Percentiles rank a stretch among this genome's conserved stretches.
Evolutionary conservation across 129 eudicot species (phyloP).

Genomic region (Deinandra increscens): DNA sequence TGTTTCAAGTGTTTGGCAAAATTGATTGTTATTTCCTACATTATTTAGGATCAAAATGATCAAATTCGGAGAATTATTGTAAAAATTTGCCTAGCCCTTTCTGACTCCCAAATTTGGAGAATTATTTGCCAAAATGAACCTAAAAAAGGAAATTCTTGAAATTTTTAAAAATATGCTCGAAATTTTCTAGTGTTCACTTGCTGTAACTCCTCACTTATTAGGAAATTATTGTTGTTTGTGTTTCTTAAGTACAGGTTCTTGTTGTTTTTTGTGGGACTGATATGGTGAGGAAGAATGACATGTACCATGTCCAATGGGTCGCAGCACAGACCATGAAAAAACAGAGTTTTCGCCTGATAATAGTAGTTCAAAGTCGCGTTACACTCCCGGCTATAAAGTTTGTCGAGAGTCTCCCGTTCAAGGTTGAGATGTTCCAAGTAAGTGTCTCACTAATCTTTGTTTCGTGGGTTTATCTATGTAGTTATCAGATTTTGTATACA

Average conservation of each 20-base stretch:
- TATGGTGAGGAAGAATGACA: conserved; percentile 51
- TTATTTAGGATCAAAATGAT: conserved; percentile 12
- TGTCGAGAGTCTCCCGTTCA: conserved; percentile 51
- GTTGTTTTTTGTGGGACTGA: conserved; percentile 59
- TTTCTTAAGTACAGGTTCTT: conserved; percentile 50
- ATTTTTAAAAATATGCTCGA: not conserved
- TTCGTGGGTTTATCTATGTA: not conserved
- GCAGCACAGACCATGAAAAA: conserved; percentile 51
- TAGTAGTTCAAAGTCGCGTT: conserved; percentile 59
- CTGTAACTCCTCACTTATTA: not conserved
- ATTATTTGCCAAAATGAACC: too few relatives aligned
- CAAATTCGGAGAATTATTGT: not conserved
- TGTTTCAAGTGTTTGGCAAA: not conserved
- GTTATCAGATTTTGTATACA: not conserved
- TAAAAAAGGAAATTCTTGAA: not conserved
- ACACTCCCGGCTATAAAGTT: conserved; percentile 72
- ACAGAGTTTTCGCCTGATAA: conserved; percentile 58
- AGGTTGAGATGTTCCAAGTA: conserved; percentile 79
- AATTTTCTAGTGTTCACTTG: not conserved
- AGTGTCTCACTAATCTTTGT: conserved; percentile 20
- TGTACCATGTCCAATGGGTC: conserved; percentile 66
- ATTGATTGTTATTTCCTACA: not conserved
- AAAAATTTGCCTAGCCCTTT: too few relatives aligned
- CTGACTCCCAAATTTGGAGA: too few relatives aligned
- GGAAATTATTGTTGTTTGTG: conserved; percentile 1